phyloP scores from a whole-genome alignment of 164 flowering plant genomes.

The Aristolochia contorta region DNA sequence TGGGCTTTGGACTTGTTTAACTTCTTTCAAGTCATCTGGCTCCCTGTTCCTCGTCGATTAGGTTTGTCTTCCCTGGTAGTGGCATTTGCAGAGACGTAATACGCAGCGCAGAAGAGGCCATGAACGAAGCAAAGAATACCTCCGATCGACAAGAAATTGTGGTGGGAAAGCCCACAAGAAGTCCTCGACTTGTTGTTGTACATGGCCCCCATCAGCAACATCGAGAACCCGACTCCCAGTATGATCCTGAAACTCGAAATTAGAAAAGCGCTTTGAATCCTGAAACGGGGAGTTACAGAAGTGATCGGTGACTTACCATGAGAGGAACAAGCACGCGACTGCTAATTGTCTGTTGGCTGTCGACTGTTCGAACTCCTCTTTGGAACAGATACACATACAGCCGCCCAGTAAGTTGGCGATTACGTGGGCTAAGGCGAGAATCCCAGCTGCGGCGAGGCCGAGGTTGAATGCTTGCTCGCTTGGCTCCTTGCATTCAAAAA shows the following conservation, averaged over 20 bases:
- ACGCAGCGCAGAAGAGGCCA: constrained; percentile 53
- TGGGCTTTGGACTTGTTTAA: too few species aligned
- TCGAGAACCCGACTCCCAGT: constrained; percentile 44
- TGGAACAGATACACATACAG: constrained; percentile 55
- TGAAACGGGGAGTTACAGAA: too few species aligned
- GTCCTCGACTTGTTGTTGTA: constrained; percentile 52
- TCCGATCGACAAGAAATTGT: constrained; percentile 64
- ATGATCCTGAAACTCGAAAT: constrained; percentile 48
- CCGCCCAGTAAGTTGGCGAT: constrained; percentile 67
- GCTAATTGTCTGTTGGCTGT: constrained; percentile 58
- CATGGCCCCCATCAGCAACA: constrained; percentile 60
- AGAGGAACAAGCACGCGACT: constrained; percentile 46
- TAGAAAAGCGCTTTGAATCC: background rate
- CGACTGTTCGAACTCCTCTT: constrained; percentile 46
- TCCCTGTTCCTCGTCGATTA: background rate
- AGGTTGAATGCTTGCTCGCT: constrained; percentile 65
- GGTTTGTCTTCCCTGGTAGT: constrained; percentile 10
- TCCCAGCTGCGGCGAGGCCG: constrained; percentile 59
- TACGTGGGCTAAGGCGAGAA: constrained; percentile 63
- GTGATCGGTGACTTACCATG: constrained; percentile 44
- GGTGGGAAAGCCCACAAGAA: constrained; percentile 73
- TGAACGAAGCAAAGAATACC: constrained; percentile 83
- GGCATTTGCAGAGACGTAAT: constrained; percentile 53
- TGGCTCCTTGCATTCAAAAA: constrained; percentile 82
- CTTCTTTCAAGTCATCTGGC: too few species aligned